These are phyloP conservation scores for Diaporthe longicolla DNA, from an alignment of 2,329 filamentous ascomycete species.

Conservation along the genomic window DNA sequence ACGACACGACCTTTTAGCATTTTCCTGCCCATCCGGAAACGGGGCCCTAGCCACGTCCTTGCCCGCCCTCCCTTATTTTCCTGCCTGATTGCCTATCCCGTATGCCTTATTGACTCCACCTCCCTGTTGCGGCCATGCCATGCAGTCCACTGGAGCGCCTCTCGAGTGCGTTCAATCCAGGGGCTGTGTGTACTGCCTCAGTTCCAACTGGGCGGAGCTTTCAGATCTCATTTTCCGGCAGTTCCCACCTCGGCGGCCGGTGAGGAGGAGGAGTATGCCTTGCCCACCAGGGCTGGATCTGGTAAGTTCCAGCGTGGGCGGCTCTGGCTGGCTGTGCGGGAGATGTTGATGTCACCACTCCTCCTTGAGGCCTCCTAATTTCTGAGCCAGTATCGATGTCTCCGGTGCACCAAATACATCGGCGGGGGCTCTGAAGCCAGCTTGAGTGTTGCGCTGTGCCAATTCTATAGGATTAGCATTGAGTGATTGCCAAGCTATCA, in stretches of 20 bases:
- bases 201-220: background rate
- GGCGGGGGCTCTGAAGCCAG: background rate
- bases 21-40: background rate
- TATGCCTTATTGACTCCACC: background rate
- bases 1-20: background rate
- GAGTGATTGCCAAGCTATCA: background rate
- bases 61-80: background rate
- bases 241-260: too few species aligned
- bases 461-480: too few species aligned
- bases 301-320: background rate
- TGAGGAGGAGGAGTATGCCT: background rate
- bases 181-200: background rate
- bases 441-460: background rate
- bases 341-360: constrained; percentile 1
- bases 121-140: background rate
- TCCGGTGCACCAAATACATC: background rate
- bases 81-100: background rate
- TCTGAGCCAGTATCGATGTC: background rate
- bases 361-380: background rate
- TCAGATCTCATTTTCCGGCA: background rate
- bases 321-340: background rate
- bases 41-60: background rate
- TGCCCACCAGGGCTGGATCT: background rate
- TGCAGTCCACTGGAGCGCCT: background rate
- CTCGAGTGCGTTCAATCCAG: background rate